Evolutionary conservation across 2,329 filamentous ascomycete species (phyloP).

Genomic region (Phyllosticta citriasiana): DNA sequence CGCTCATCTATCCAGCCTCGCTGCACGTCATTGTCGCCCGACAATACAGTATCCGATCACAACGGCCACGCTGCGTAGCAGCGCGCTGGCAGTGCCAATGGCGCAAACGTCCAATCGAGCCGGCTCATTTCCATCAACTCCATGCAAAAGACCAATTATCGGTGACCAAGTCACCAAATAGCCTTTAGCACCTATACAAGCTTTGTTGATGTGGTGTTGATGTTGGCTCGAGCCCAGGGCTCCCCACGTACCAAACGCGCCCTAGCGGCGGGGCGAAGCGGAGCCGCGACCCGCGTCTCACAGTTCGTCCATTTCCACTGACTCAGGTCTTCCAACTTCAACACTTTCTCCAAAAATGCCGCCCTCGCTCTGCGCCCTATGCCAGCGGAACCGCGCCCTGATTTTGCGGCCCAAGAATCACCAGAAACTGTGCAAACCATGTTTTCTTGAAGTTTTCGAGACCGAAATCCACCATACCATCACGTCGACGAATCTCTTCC

Average conservation of each 20-base stretch:
- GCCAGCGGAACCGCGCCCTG: conserved; percentile 66
- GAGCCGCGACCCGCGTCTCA: neutral
- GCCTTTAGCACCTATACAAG: neutral
- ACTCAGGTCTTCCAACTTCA: conserved; percentile 5
- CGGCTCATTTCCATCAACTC: neutral
- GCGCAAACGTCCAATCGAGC: neutral
- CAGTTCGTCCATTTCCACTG: neutral
- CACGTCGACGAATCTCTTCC: conserved; percentile 68
- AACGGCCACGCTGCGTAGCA: neutral
- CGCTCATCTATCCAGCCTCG: neutral
- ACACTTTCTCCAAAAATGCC: conserved; percentile 49
- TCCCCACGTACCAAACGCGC: neutral
- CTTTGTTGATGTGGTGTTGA: neutral
- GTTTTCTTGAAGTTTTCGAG: conserved; percentile 83
- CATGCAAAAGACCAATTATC: neutral
- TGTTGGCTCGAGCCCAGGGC: neutral
- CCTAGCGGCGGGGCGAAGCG: neutral
- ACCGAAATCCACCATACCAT: conserved; percentile 92
- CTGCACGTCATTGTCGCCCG: neutral
- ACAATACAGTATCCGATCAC: neutral
- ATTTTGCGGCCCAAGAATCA: conserved; percentile 94
- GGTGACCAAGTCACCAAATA: neutral
- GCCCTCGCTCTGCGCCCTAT: conserved; percentile 64
- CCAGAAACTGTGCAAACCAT: conserved; percentile 81
- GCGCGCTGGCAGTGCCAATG: neutral